Evolutionary conservation across 1,284 basidiomycete species (phyloP), one percentile per base, ranked within the genome.

Genomic region (Malassezia caprae): DNA sequence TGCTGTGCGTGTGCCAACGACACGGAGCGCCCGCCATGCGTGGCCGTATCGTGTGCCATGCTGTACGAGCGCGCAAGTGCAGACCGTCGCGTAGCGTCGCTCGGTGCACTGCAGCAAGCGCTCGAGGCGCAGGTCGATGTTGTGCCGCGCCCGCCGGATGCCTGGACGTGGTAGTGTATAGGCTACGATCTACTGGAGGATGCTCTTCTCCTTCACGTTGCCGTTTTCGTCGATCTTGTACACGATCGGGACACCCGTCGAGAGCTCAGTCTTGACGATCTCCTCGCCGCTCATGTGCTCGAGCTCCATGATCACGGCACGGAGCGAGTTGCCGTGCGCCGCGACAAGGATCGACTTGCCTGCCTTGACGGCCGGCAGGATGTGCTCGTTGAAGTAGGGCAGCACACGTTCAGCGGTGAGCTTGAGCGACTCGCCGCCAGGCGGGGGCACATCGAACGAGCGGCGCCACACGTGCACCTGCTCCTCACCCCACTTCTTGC

Each of bases 401-500:
- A 76, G 64, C 31, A 76, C 74, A 28, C 77, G 63, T 53, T 77
- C 67, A 3, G 74, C 75, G 21, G 77, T 78, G 27, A 77, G 61
- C 67, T 78, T 71, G 43, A 78, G 64, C 21, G 70, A 75, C 64
- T 78, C 77, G 41, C 76, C 77, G 5, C 73, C 74, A 23, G 77
- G 77, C 27, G 77, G 77, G 19, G 72, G 74, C 23, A 77, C 66
- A 58, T 78, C 76, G 60, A 68, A 76, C 32, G 65, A 68, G 41
- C 73, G 62, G 27, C 74, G 59, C 73, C 73, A 75, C 51, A 76
- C 76, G 69, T 76, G 76, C 26, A 78, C 61, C 64, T 78, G 77
- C 30, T 78, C 76, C 53, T 77, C 77, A 37, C 77, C 77, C 59
- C 66, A 78, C 67, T 77, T 77, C 60, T 74, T 69, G 40, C 77